A percentile compares a stretch with the other conserved stretches of the same genome.
These are phyloP conservation scores for Trifolium repens DNA, from an alignment of 306 rosid genomes.

Conservation along the genomic window DNA sequence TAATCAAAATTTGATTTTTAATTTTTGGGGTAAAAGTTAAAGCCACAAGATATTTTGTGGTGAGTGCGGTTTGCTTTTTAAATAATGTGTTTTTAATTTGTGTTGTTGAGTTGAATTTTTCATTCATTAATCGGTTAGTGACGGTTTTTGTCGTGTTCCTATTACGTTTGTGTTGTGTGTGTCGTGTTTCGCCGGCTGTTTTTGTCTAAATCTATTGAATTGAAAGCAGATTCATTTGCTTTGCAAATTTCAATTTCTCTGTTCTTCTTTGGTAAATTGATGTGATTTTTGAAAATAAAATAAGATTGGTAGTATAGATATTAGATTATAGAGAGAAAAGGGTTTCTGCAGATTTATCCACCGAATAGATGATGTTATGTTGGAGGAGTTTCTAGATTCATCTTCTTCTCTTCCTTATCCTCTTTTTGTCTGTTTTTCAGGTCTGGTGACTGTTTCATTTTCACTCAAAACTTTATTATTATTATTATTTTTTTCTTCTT, in stretches of 20 bases:
- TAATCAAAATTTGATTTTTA: slow-evolving; percentile 38
- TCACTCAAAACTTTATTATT: slow-evolving; percentile 28
- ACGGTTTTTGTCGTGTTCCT: slow-evolving; percentile 40
- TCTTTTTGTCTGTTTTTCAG: slow-evolving; percentile 38
- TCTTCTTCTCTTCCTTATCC: slow-evolving; percentile 50
- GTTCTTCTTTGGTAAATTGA: slow-evolving; percentile 12
- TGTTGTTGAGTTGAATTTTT: slow-evolving; percentile 34
- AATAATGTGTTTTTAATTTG: slow-evolving; percentile 20
- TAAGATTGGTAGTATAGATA: slow-evolving; percentile 8
- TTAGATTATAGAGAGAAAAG: slow-evolving; percentile 23
- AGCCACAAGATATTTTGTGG: slow-evolving; percentile 43
- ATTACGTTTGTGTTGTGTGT: slow-evolving; percentile 3
- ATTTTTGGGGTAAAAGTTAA: not conserved
- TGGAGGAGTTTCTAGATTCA: slow-evolving; percentile 48
- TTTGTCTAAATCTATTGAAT: slow-evolving; percentile 36
- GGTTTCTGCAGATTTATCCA: slow-evolving; percentile 38
- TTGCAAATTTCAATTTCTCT: slow-evolving; percentile 12
- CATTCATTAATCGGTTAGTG: slow-evolving; percentile 27
- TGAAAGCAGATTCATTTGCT: slow-evolving; percentile 23
- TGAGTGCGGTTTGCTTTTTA: slow-evolving; percentile 44
- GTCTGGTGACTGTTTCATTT: slow-evolving; percentile 26
- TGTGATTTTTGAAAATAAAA: slow-evolving; percentile 10
- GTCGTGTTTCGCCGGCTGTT: slow-evolving; percentile 50
- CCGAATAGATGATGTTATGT: slow-evolving; percentile 29
- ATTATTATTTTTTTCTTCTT: not conserved